Evolutionary conservation across 371 early-diverging fungal genomes (phyloP).

Genomic region (Rhizopus stolonifer): DNA sequence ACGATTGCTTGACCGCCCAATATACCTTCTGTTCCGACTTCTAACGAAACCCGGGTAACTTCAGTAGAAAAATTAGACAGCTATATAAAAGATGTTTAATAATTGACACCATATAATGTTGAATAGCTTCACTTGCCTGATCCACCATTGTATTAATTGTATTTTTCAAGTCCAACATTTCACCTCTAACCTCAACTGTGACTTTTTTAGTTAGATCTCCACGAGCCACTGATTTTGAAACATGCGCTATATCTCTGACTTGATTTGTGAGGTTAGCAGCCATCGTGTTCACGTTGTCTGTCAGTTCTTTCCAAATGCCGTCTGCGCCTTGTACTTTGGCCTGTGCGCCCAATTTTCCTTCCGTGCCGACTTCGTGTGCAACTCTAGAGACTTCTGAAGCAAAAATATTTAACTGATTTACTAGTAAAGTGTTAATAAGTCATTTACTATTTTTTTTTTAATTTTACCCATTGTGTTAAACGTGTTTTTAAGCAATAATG

Average conservation of each 20-base stretch:
- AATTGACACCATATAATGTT: too few species aligned
- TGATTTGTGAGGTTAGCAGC: conserved; percentile 60
- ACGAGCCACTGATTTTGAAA: conserved; percentile 57
- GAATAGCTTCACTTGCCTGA: conserved; percentile 30
- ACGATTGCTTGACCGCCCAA: conserved; percentile 67
- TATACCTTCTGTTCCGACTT: conserved; percentile 54
- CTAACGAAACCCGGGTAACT: too few species aligned
- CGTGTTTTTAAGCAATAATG: conserved; percentile 65
- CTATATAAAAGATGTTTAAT: conserved; percentile 13
- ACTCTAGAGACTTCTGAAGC: conserved; percentile 57
- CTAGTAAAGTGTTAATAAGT: conserved; percentile 16
- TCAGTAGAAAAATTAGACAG: conserved; percentile 64
- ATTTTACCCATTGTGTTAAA: conserved; percentile 71
- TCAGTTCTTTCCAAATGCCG: conserved; percentile 68
- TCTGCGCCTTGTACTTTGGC: conserved; percentile 54
- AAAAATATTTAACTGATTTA: conserved; percentile 49
- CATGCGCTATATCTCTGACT: conserved; percentile 61
- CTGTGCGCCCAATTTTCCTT: conserved; percentile 49
- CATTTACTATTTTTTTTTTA: neutral
- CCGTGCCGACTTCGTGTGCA: conserved; percentile 55
- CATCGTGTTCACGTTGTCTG: conserved; percentile 65
- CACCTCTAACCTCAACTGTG: conserved; percentile 56
- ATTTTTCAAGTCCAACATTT: conserved; percentile 60
- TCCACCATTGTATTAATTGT: conserved; percentile 69
- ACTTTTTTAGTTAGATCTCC: conserved; percentile 59